Percentiles rank a stretch among this genome's conserved stretches.
Evolutionary conservation across 108 stramenopile genomes (phyloP).

Genomic region (Aurantiochytrium sp.): DNA sequence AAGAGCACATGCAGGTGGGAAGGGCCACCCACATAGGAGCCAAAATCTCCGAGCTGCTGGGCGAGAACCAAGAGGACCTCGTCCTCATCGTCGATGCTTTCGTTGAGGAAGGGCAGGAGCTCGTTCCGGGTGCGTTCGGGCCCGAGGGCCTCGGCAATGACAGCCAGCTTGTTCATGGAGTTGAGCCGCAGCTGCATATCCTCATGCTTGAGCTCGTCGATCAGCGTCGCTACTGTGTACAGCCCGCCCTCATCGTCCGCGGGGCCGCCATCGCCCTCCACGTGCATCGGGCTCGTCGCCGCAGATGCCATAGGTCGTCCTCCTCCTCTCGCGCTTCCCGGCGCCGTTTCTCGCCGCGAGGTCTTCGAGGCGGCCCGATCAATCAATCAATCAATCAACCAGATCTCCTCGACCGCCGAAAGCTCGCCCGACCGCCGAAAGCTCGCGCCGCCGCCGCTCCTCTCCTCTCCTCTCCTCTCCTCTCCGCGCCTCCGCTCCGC

Average conservation of each 20-base stretch:
- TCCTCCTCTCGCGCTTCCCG: no score
- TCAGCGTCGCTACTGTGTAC: neutral
- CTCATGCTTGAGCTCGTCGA: constrained; percentile 29
- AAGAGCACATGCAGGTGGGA: constrained; percentile 53
- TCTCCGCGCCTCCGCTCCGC: no score
- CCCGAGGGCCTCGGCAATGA: constrained; percentile 46
- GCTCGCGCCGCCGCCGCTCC: no score
- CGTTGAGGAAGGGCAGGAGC: constrained; percentile 46
- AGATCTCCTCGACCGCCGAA: no score
- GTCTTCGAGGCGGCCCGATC: no score
- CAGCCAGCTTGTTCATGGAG: constrained; percentile 27
- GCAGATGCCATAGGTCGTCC: neutral
- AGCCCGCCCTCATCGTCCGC: constrained; percentile 19
- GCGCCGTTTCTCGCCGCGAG: no score
- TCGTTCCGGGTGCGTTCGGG: constrained; percentile 48
- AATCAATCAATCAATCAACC: no score
- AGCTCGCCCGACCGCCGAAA: no score
- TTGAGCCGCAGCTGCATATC: constrained; percentile 32
- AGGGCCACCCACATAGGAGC: constrained; percentile 25
- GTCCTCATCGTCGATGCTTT: constrained; percentile 54
- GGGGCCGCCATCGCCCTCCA: neutral
- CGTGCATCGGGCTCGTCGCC: neutral
- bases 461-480: no score
- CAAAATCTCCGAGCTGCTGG: constrained; percentile 43
- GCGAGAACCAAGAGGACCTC: constrained; percentile 50